phyloP scores from a whole-genome alignment of 192 early-diverging fungal genomes.

The Haplosporangium gracile region DNA sequence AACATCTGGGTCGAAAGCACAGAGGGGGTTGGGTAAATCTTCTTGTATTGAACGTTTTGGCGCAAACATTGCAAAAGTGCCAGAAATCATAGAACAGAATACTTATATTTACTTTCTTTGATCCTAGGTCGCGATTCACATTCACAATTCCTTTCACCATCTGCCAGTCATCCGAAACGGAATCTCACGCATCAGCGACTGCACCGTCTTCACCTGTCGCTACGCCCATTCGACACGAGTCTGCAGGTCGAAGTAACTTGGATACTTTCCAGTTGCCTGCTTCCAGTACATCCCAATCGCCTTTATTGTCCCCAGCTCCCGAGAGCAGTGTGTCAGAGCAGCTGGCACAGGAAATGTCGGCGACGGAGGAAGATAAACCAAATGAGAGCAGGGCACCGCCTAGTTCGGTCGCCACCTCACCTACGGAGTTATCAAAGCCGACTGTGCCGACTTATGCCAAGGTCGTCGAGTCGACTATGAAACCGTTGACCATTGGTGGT shows the following conservation, averaged over 20 bases:
- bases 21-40: constrained; percentile 67
- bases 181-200: constrained; percentile 27
- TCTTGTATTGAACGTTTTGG: constrained; percentile 16
- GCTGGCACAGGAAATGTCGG: neutral
- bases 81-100: neutral
- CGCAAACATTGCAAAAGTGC: neutral
- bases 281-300: neutral
- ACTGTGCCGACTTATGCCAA: constrained; percentile 40
- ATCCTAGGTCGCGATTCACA: constrained; percentile 34
- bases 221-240: neutral
- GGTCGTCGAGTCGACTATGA: constrained; percentile 36
- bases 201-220: constrained; percentile 44
- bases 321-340: neutral
- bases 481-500: constrained; percentile 34
- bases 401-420: neutral
- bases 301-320: neutral
- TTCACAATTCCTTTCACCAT: constrained; percentile 53
- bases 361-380: neutral
- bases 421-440: constrained; percentile 12
- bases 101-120: neutral
- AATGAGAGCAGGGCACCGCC: neutral
- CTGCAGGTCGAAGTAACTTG: neutral
- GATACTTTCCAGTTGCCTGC: constrained; percentile 1
- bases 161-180: constrained; percentile 45
- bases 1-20: constrained; percentile 73